These are phyloP conservation scores for Spinacia oleracea DNA, from an alignment of 179 eudicot species.

Conservation along the genomic window DNA sequence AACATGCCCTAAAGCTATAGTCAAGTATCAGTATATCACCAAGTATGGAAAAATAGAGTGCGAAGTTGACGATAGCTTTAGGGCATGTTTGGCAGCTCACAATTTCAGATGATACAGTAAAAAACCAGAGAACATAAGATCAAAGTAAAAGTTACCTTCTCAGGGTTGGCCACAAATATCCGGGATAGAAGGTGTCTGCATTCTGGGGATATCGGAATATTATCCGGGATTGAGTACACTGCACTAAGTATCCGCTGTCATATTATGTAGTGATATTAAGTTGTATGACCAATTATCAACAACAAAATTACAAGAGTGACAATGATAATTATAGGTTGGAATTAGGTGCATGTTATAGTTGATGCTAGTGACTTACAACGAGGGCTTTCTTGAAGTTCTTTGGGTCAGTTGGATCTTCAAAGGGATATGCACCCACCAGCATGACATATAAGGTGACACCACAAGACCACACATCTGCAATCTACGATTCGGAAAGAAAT, in stretches of 20 bases:
- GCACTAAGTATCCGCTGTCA: conserved; percentile 61
- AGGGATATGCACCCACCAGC: conserved; percentile 84
- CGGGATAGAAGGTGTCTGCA: conserved; percentile 64
- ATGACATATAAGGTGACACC: conserved; percentile 87
- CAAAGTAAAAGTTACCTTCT: conserved; percentile 39
- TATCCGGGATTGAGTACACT: conserved; percentile 54
- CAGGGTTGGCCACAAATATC: conserved; percentile 63
- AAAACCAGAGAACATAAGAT: background rate
- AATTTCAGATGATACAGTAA: background rate
- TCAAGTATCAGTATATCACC: background rate
- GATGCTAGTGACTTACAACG: conserved; percentile 42
- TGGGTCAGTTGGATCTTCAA: conserved; percentile 77
- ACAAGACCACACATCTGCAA: conserved; percentile 96
- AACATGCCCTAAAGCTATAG: too few species aligned
- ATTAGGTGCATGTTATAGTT: background rate
- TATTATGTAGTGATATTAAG: background rate
- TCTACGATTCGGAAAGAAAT: conserved; percentile 35
- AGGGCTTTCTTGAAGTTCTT: conserved; percentile 66
- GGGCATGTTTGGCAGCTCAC: too few species aligned
- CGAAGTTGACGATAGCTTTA: too few species aligned
- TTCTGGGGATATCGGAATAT: conserved; percentile 49
- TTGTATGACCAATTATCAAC: background rate
- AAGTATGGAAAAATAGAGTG: background rate
- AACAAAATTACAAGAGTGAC: background rate
- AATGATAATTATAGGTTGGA: background rate